A percentile compares a stretch with the other conserved stretches of the same genome.
These are phyloP conservation scores for Microsporum canis DNA, from an alignment of 2,329 filamentous ascomycete species.

Conservation along the genomic window DNA sequence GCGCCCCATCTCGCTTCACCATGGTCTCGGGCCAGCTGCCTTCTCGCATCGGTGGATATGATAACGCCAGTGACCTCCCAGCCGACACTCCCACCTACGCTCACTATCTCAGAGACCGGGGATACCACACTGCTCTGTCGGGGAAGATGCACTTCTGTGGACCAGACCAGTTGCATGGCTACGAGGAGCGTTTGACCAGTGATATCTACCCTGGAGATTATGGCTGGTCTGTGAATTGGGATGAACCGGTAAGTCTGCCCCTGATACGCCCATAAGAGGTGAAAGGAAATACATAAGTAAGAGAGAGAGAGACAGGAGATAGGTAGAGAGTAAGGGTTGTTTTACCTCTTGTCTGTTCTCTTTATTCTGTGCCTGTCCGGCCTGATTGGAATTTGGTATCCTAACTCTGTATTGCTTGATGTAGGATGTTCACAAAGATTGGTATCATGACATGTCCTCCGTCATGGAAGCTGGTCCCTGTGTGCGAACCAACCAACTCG, in stretches of 20 bases:
- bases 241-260: constrained; percentile 52
- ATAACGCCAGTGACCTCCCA: constrained; percentile 76
- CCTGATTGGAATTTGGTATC: no score
- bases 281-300: neutral
- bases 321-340: no score
- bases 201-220: constrained; percentile 94
- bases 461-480: constrained; percentile 83
- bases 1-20: constrained; percentile 84
- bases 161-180: constrained; percentile 79
- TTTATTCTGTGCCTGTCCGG: no score
- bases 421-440: constrained; percentile 58
- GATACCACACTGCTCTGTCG: constrained; percentile 81
- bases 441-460: constrained; percentile 93
- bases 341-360: no score
- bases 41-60: constrained; percentile 82
- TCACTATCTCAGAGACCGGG: constrained; percentile 73
- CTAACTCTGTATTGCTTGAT: neutral
- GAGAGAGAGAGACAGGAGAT: neutral
- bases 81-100: constrained; percentile 84
- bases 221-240: constrained; percentile 93
- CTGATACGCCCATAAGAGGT: no score
- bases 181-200: constrained; percentile 82
- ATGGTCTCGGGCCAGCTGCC: constrained; percentile 88
- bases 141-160: constrained; percentile 95
- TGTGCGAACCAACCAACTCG: constrained; percentile 84